Evolutionary conservation across 345 rosid genomes (phyloP), one percentile per base, ranked within the genome.

Genomic region (Lepidium aucheri): DNA sequence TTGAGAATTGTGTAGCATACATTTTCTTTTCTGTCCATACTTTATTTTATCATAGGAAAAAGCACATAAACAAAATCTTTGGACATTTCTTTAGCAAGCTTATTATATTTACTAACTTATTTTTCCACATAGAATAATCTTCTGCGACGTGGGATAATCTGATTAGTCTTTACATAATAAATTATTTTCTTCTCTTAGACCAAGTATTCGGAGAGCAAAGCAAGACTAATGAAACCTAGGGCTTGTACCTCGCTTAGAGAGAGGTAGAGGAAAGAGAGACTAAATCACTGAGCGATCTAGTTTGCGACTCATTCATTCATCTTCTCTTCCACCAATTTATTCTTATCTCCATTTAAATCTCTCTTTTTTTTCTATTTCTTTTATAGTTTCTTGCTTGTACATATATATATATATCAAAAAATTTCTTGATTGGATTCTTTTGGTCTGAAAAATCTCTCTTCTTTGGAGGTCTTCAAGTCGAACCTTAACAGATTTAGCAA

Each of bases 371-470:
- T 41, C 11, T 38, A n/a, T 40, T 16, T 17, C 33, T 45, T 45
- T 41, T 16, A 1, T 12, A 12, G n/a, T 45, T 61, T 43, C 43
- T 33, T n/a, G n/a, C n/a, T n/a, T n/a, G n/a, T 45, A 26, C 2
- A 26, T 26, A 26, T 45, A 26, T 5, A 26, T 26, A 26, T 5
- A 20, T 50, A 50, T 38, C 34, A 40, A 15, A 49, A 2, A 39
- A 51, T 18, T 50, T 64, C 50, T 64, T 64, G 68, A 13, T 64
- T 28, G 6, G 47, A 43, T 64, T 50, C 5, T 51, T 63, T 63
- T 49, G 53, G 53, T 49, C 53, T 13, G 44, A 15, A 18, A 46
- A 3, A 46, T 46, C 11, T 11, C 28, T 36, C 35, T 63, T 36
- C 57, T 63, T 38, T 47, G 53, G 32, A 47, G 30, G 32, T 2